A percentile compares a stretch with the other conserved stretches of the same genome.
These are phyloP conservation scores for Chlorella sp. DNA, from an alignment of 139 green algal genomes.

Conservation along the genomic window DNA sequence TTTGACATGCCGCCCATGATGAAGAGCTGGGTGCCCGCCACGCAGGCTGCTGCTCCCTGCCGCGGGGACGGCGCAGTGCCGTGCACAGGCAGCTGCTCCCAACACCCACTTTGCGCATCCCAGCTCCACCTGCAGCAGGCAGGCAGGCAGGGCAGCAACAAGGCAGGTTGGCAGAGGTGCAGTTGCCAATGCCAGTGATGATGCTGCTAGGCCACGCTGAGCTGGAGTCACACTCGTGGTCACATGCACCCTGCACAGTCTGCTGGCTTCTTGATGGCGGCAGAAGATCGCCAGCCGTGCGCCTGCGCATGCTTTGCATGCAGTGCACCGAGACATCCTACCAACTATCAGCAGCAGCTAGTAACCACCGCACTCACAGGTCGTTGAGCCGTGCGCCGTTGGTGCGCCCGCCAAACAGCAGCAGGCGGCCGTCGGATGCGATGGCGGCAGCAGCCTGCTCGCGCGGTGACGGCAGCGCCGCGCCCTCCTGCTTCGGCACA, in stretches of 20 bases:
- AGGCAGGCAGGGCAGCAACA: too few relatives aligned
- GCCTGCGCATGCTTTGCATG: background rate
- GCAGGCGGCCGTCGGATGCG: slow-evolving; percentile 65
- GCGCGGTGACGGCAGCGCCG: slow-evolving; percentile 51
- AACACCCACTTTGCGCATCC: background rate
- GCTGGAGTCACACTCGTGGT: too few relatives aligned
- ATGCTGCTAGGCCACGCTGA: too few relatives aligned
- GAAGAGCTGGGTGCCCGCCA: slow-evolving; percentile 55
- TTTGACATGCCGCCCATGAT: slow-evolving; percentile 84
- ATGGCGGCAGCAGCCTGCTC: slow-evolving; percentile 66
- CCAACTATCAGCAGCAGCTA: background rate
- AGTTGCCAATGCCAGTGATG: too few relatives aligned
- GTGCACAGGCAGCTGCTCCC: background rate
- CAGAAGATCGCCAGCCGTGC: background rate
- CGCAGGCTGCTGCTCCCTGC: slow-evolving; percentile 54
- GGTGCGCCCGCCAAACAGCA: slow-evolving; percentile 74
- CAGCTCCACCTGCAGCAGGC: background rate
- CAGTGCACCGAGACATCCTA: background rate
- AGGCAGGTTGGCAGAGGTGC: background rate
- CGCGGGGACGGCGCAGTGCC: slow-evolving; percentile 81
- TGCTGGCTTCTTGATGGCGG: background rate
- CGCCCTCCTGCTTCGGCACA: slow-evolving; percentile 52
- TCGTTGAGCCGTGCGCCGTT: slow-evolving; percentile 22
- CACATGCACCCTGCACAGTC: background rate
- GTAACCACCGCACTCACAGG: background rate